A percentile compares a stretch with the other conserved stretches of the same genome.
These are phyloP conservation scores for Dalbergia cultrata DNA, from an alignment of 306 rosid genomes.

Conservation along the genomic window DNA sequence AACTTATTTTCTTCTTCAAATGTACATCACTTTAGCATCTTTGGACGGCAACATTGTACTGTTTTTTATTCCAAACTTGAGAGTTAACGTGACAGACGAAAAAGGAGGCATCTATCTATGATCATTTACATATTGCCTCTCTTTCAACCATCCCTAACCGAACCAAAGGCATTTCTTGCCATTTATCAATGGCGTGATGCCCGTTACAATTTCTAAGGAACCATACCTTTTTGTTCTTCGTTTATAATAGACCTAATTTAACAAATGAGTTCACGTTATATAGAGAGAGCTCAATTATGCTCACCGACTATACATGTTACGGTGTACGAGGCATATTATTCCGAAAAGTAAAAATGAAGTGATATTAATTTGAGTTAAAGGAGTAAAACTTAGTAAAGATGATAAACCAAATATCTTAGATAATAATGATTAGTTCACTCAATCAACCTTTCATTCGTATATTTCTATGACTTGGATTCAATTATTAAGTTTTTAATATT, in stretches of 20 bases:
- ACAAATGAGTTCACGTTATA: constrained; percentile 29
- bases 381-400: too few relatives aligned
- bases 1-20: too few relatives aligned
- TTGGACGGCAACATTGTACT: constrained; percentile 14
- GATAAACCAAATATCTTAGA: too few relatives aligned
- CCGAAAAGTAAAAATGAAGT: too few relatives aligned
- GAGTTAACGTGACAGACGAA: constrained; percentile 25
- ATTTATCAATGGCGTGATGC: constrained; percentile 41
- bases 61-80: not conserved
- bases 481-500: too few relatives aligned
- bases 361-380: too few relatives aligned
- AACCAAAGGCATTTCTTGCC: not conserved
- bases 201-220: not conserved
- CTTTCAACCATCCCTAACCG: not conserved
- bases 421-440: too few relatives aligned
- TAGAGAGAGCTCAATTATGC: not conserved
- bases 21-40: not conserved
- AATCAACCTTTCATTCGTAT: too few relatives aligned
- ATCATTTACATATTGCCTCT: not conserved
- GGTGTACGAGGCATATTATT: not conserved
- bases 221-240: not conserved
- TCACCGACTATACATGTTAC: constrained; percentile 28
- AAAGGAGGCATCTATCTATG: not conserved
- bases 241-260: constrained; percentile 1
- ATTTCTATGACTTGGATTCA: too few relatives aligned